Evolutionary conservation across 306 rosid genomes (phyloP).

Genomic region (Gastrolobium villosum): DNA sequence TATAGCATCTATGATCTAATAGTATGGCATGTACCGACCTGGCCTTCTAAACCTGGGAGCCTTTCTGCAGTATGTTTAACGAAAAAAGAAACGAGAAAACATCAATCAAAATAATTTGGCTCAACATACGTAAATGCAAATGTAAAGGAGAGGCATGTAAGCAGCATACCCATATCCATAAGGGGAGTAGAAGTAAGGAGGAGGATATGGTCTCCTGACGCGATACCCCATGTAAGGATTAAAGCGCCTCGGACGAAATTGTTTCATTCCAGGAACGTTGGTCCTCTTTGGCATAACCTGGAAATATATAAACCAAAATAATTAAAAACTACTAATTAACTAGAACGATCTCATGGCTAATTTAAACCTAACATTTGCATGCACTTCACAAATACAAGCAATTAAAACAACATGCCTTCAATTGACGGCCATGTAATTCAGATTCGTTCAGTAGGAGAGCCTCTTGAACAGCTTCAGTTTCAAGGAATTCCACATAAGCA

Average conservation of each 20-base stretch:
- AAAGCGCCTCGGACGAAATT: constrained; percentile 78
- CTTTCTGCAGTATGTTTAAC: too few relatives aligned
- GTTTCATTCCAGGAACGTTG: constrained; percentile 98
- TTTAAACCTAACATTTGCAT: constrained; percentile 15
- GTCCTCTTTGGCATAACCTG: constrained; percentile 96
- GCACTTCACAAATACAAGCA: constrained; percentile 7
- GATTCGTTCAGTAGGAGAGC: constrained; percentile 83
- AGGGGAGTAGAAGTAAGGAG: constrained; percentile 84
- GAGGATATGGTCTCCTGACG: constrained; percentile 80
- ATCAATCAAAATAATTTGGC: constrained; percentile 14
- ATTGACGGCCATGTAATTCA: constrained; percentile 91
- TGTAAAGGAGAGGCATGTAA: background rate
- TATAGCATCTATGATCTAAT: constrained; percentile 42
- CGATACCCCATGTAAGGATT: constrained; percentile 78
- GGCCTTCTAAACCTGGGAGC: constrained; percentile 59
- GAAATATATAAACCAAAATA: constrained; percentile 34
- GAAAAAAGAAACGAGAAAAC: background rate
- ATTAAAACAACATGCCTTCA: constrained; percentile 66
- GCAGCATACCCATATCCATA: constrained; percentile 90
- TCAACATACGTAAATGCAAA: background rate
- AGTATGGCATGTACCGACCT: constrained; percentile 68
- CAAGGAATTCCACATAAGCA: constrained; percentile 92
- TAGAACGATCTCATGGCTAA: constrained; percentile 10
- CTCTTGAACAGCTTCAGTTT: constrained; percentile 91
- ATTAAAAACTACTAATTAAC: constrained; percentile 35